A percentile compares a stretch with the other conserved stretches of the same genome.
Conservation (phyloP, 495 filamentous ascomycete genomes). For the Neurospora sp. region DNA sequence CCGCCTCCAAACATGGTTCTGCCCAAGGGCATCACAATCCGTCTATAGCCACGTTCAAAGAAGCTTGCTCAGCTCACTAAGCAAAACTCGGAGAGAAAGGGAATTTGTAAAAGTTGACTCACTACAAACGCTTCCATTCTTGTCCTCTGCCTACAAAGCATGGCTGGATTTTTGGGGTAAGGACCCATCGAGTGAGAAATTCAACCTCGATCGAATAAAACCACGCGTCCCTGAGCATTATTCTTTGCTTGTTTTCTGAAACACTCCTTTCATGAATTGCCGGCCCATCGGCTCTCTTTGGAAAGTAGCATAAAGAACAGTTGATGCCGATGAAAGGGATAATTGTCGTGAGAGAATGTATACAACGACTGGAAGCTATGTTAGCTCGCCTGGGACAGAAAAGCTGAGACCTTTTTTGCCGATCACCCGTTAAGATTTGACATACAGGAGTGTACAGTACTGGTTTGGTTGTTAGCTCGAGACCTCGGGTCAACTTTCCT, state of each 20-base stretch:
- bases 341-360: not conserved
- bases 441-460: no score
- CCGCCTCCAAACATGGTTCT: not conserved
- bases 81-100: not conserved
- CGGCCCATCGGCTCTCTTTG: not conserved
- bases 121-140: not conserved
- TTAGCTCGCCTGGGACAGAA: not conserved
- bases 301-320: not conserved
- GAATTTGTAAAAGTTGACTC: not conserved
- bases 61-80: not conserved
- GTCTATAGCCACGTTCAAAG: not conserved
- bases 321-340: not conserved
- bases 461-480: no score
- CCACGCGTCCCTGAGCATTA: not conserved
- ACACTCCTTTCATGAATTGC: not conserved
- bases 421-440: no score
- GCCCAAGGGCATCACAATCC: not conserved
- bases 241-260: not conserved
- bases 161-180: not conserved
- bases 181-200: not conserved
- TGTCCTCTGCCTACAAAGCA: not conserved
- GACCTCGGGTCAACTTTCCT: no score
- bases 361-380: not conserved
- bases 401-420: no score
- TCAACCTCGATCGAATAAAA: not conserved